These are phyloP conservation scores for Syzygium oleosum DNA, from an alignment of 345 rosid species.

Conservation along the genomic window DNA sequence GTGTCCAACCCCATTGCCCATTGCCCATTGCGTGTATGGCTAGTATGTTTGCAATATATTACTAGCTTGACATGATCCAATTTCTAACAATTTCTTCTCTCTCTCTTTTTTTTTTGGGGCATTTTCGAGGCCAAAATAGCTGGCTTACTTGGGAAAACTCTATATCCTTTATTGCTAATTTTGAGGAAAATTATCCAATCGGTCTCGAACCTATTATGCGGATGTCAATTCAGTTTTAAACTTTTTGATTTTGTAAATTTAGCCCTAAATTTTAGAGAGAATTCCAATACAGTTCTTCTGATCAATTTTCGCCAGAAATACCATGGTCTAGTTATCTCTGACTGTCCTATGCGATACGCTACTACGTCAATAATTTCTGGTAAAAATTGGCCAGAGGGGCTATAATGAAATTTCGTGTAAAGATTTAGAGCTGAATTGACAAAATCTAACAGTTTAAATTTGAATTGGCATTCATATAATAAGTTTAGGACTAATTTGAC, in stretches of 20 bases:
- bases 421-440: too few relatives aligned
- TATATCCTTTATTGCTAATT: neutral
- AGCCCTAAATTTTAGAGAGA: accelerated
- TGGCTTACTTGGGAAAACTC: neutral
- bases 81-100: neutral
- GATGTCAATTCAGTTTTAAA: neutral
- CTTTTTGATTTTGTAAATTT: neutral
- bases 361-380: accelerated
- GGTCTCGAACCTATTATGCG: accelerated
- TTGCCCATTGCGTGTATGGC: neutral
- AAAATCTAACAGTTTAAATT: too few relatives aligned
- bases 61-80: neutral
- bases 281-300: neutral
- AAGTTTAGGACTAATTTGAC: neutral
- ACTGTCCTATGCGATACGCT: accelerated
- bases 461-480: neutral
- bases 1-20: neutral
- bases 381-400: too few relatives aligned
- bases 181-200: neutral
- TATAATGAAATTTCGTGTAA: too few relatives aligned
- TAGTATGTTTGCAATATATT: neutral
- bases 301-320: neutral
- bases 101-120: neutral
- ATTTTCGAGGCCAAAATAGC: neutral
- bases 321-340: neutral